phyloP scores from a whole-genome alignment of 2,329 filamentous ascomycete genomes.

The Hypomyces perniciosus region DNA sequence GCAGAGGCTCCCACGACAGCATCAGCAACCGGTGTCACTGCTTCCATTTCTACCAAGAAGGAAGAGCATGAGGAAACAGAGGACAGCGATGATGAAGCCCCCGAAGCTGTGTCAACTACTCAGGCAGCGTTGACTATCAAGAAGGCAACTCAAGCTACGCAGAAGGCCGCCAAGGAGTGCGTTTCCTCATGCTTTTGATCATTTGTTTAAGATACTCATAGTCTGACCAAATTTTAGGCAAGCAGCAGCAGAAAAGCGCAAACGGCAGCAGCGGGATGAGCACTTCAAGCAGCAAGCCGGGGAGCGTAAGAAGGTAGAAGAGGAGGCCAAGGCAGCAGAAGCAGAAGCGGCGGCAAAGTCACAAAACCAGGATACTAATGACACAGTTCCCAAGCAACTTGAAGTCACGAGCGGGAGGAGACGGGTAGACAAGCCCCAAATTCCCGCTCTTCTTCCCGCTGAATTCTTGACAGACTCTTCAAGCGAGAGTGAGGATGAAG shows the following conservation, averaged over 20 bases:
- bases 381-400: not conserved
- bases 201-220: not conserved
- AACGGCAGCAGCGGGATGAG: conserved; percentile 49
- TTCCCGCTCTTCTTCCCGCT: conserved; percentile 45
- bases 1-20: conserved; percentile 15
- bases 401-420: conserved; percentile 13
- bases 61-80: conserved; percentile 34
- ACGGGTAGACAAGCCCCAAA: conserved; percentile 28
- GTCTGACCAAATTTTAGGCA: conserved; percentile 31
- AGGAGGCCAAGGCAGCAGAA: conserved; percentile 20
- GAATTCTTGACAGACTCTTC: conserved; percentile 50
- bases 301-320: conserved; percentile 37
- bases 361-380: conserved; percentile 16
- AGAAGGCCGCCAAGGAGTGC: conserved; percentile 47
- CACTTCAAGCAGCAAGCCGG: conserved; percentile 51
- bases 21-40: not conserved
- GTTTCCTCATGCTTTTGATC: conserved; percentile 17
- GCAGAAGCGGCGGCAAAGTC: conserved; percentile 17
- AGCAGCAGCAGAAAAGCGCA: conserved; percentile 46
- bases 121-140: conserved; percentile 42
- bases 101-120: conserved; percentile 52
- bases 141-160: conserved; percentile 40
- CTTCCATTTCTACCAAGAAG: conserved; percentile 6
- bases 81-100: conserved; percentile 48
- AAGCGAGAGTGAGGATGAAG: conserved; percentile 34